Evolutionary conservation across 495 filamentous ascomycete genomes (phyloP).

Genomic region (Trichoderma virens): DNA sequence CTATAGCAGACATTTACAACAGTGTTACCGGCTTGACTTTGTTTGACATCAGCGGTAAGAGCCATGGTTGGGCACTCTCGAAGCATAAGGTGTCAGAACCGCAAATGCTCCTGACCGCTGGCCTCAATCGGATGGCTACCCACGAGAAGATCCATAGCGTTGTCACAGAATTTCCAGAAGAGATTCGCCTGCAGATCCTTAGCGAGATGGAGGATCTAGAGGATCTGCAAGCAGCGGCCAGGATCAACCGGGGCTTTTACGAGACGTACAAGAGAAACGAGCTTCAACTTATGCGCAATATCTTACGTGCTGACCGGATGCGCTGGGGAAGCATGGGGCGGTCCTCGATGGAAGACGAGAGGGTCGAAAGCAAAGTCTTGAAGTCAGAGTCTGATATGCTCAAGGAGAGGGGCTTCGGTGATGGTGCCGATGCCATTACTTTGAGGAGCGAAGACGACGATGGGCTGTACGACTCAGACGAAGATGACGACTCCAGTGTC

Average conservation of each 20-base stretch:
- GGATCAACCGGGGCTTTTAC: conserved; percentile 24
- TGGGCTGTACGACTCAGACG: not conserved
- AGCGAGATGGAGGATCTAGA: conserved; percentile 19
- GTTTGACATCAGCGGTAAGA: conserved; percentile 23
- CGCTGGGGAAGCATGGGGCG: not conserved
- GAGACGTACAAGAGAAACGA: conserved; percentile 25
- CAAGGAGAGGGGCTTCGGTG: not conserved
- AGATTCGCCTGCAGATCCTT: conserved; percentile 22
- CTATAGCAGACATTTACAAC: conserved; percentile 33
- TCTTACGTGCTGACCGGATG: conserved; percentile 7
- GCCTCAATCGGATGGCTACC: conserved; percentile 6
- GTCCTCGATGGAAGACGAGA: not conserved
- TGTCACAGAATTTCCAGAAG: conserved; percentile 16
- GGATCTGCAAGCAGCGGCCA: conserved; percentile 23
- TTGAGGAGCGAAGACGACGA: conserved; percentile 8
- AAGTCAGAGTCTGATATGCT: not conserved
- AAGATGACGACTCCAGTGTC: not conserved
- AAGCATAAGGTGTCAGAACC: conserved; percentile 15
- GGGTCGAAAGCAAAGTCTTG: not conserved
- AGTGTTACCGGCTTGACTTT: conserved; percentile 29
- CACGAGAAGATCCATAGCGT: conserved; percentile 5
- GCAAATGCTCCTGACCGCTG: conserved; percentile 15
- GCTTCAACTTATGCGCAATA: conserved; percentile 16
- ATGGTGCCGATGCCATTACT: not conserved
- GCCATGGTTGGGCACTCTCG: conserved; percentile 26